Evolutionary conservation across 169 alveolate genomes (phyloP), one percentile per base, ranked within the genome.

Genomic region (Plasmodium ovale): DNA sequence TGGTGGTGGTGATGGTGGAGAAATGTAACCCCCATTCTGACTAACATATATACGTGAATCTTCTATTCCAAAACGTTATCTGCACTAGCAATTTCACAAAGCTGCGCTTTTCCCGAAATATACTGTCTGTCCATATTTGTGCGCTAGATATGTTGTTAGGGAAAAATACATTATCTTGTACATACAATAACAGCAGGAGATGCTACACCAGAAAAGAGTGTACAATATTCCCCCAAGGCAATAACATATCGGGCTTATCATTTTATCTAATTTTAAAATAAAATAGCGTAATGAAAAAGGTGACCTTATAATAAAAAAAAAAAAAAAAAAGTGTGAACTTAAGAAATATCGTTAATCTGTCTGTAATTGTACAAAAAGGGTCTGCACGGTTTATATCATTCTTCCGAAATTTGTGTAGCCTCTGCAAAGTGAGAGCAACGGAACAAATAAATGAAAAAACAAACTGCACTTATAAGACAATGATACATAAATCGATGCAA

Each of bases 371-470:
- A 65, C 3, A 37, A 3, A 65, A 35, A 16, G 21, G 9, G 33
- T 19, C 54, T 31, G 2, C 25, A 7, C 49, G 53, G 33, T 53
- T 27, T 29, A 53, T 49, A n/a, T 79, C 37, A 79, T 49, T 79
- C 79, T 79, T 79, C 89, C 23, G 89, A 79, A 16, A 79, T 79
- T 79, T 79, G 89, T 64, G 89, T 79, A 39, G 89, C 79, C 42
- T 79, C 89, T 79, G 47, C 23, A 49, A 64, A 77, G 21, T 33
- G 9, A 37, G 6, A 67, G 23, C 14, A 77, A 74, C 33, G 14
- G 7, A 64, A 73, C 29, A 49, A 77, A 47, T 49, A 64, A 49
- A 53, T 21, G 12, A 49, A 70, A 49, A 47, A 70, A 29, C 9
- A 16, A 70, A 29, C 12, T 47, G 16, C 16, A 4, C 16, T n/a